Conservation (phyloP, 495 filamentous ascomycete species). For the Saxophila tyrrhenica region DNA sequence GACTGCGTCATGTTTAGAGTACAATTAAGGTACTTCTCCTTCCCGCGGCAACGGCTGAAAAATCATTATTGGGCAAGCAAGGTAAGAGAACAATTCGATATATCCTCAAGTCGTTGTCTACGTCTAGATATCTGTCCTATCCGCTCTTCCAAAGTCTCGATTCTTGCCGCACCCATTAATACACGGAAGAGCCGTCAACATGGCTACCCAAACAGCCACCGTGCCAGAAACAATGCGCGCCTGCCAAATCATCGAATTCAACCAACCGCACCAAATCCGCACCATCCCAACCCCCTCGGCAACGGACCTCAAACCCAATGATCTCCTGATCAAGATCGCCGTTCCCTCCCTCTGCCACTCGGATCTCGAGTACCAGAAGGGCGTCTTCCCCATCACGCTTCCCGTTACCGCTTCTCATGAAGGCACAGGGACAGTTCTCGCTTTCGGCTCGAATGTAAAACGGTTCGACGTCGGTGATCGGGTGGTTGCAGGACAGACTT, state of each 20-base stretch:
- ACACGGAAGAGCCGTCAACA: not conserved
- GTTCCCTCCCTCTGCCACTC: constrained; percentile 54
- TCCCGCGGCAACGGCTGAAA: too few relatives aligned
- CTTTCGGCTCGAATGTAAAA: constrained; percentile 31
- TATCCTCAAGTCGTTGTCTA: too few relatives aligned
- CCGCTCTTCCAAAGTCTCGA: too few relatives aligned
- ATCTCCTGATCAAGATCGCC: constrained; percentile 47
- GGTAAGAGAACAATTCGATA: too few relatives aligned
- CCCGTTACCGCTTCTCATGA: constrained; percentile 49
- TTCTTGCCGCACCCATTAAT: too few relatives aligned
- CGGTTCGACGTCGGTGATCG: constrained; percentile 39
- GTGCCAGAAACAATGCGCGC: constrained; percentile 23
- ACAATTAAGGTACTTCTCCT: too few relatives aligned
- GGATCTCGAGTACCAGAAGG: constrained; percentile 40
- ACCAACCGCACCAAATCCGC: constrained; percentile 40
- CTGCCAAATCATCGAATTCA: constrained; percentile 30
- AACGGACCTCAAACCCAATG: constrained; percentile 32
- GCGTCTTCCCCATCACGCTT: constrained; percentile 34
- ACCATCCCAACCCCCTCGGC: constrained; percentile 41
- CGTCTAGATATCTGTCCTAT: too few relatives aligned
- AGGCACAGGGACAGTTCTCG: constrained; percentile 44
- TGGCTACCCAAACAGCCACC: not conserved
- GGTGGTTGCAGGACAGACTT: constrained; percentile 38
- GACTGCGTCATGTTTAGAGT: not conserved
- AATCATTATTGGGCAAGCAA: too few relatives aligned